Base-by-base conservation (phyloP, 2,329 filamentous ascomycete genomes). In the Talaromyces sp. region DNA sequence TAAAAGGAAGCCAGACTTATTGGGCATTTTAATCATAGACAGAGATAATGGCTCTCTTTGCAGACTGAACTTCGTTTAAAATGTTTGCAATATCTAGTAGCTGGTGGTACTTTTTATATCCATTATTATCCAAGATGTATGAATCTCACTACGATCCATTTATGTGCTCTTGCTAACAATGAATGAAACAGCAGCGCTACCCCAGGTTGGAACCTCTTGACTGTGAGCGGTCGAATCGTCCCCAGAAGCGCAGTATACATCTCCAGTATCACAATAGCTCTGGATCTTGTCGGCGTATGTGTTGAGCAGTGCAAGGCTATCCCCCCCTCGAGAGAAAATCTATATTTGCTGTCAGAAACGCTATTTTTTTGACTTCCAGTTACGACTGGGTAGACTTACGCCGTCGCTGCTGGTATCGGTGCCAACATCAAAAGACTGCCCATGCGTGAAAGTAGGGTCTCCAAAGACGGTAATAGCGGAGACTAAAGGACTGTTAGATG, bases 401-500 rank as follows among this genome's bases (percentile, higher is more conserved):
- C 54, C 54, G 22, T 58, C 31, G 22, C 54, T 58, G 31, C 54
- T 58, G 31, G 54, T 58, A 22, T 58, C 54, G n/a, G 54, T 58
- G 13, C 54, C 54, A 58, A 38, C 54, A 13, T 58, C 54, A 38
- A 58, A 58, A 6, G 54, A 58, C 54, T 58, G 54, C 7, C 54
- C 54, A 25, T 58, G 54, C 2, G 54, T 58, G 22, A 58, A 58
- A 40, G 29, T 38, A 25, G 54, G 54, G 22, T 58, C 54, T 17
- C 54, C 54, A 17, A 58, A 58, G 54, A 58, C 54, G 54, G 54
- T 58, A 25, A 58, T 58, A 36, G 54, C 54, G 2, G 54, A 58
- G n/a, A 58, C 54, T 58, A 15, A 22, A 15, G 13, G 3, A 31
- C 1, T 58, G n/a, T 58, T 4, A 58, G 54, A 38, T 15, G 1